These are phyloP conservation scores for Chaetomium tenue DNA, from an alignment of 495 filamentous ascomycete species.

Conservation along the genomic window DNA sequence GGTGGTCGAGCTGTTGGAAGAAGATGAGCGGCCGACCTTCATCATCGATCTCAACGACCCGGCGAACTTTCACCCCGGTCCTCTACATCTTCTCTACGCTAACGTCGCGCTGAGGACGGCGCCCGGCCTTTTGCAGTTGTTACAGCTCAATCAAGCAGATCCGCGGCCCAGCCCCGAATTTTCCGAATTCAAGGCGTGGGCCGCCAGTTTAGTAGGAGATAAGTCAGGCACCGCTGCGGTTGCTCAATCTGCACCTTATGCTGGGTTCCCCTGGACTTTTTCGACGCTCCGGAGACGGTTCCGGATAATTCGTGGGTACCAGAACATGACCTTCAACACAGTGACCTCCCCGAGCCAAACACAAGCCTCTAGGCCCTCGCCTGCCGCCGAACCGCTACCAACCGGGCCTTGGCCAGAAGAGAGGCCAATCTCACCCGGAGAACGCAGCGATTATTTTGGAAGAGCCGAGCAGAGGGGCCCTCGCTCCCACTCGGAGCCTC, in stretches of 20 bases:
- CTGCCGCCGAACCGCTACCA: slow-evolving; percentile 26
- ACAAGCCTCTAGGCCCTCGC: slow-evolving; percentile 31
- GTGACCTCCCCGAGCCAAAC: slow-evolving; percentile 41
- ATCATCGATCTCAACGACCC: slow-evolving; percentile 60
- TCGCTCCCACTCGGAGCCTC: slow-evolving; percentile 30
- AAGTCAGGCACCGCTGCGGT: slow-evolving; percentile 40
- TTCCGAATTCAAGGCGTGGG: slow-evolving; percentile 62
- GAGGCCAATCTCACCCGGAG: slow-evolving; percentile 29
- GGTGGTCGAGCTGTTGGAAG: slow-evolving; percentile 62
- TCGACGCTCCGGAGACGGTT: slow-evolving; percentile 61
- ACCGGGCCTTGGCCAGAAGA: slow-evolving; percentile 32
- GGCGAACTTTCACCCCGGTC: slow-evolving; percentile 50
- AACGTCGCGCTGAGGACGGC: slow-evolving; percentile 58
- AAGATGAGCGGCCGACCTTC: slow-evolving; percentile 66
- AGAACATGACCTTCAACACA: slow-evolving; percentile 28
- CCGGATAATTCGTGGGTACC: slow-evolving; percentile 57
- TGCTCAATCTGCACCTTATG: slow-evolving; percentile 52
- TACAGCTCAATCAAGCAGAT: slow-evolving; percentile 47
- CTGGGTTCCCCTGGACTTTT: slow-evolving; percentile 60
- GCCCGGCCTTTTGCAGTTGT: slow-evolving; percentile 47
- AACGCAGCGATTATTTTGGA: slow-evolving; percentile 44
- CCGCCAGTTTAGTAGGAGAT: slow-evolving; percentile 50
- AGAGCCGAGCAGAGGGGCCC: slow-evolving; percentile 23
- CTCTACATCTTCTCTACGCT: slow-evolving; percentile 56
- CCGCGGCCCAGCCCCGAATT: slow-evolving; percentile 43